Evolutionary conservation across 2,329 filamentous ascomycete genomes (phyloP), one percentile per base, ranked within the genome.

Genomic region (Penicillium sp.): DNA sequence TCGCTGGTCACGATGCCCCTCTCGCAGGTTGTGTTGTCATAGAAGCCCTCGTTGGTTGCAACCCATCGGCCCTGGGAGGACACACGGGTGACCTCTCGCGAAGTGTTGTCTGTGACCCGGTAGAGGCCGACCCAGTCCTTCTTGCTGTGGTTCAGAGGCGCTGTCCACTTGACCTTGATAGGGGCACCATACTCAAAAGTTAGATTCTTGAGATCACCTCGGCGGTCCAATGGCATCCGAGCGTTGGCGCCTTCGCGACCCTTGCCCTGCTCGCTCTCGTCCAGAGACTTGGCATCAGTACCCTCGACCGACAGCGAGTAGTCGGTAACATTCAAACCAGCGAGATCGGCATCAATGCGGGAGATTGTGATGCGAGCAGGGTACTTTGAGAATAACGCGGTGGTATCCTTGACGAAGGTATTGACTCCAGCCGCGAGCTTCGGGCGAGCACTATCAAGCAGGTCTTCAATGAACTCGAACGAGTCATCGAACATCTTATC

Each of bases 121-220:
- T 98, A 99, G 5, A 99, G 83, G 4, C 94, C 94, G 55, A 99
- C 88, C 95, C 95, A 99, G 75, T 99, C 95, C 69, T 89, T 90
- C 73, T 90, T 92, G 78, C 88, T 89, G 77, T 98, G 95, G 65
- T 92, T 91, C 39, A 87, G 82, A 0, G 95, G 94, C 0, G 94
- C 95, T 31, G 86, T 90, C 95, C 95, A 99, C 68, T 86, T 90
- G 63, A 98, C 91, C 66, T 85, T 90, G 73, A 99, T 91, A 0
- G 95, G 92, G 0, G 92, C 86, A 38, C 95, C 95, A 67, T 97
- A 99, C 73, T 96, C 89, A 55, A 96, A 90, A 0, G 88, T 86
- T 64, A 92, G 81, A 1, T 91, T 91, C 73, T 91, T 89, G 69
- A 90, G 86, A 43, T 87, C 81, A 65, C 82, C 82, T 5, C 80